Percentiles rank a stretch among this genome's conserved stretches.
Conservation (phyloP, 2,329 filamentous ascomycete species). For the Aspergillus ruber region DNA sequence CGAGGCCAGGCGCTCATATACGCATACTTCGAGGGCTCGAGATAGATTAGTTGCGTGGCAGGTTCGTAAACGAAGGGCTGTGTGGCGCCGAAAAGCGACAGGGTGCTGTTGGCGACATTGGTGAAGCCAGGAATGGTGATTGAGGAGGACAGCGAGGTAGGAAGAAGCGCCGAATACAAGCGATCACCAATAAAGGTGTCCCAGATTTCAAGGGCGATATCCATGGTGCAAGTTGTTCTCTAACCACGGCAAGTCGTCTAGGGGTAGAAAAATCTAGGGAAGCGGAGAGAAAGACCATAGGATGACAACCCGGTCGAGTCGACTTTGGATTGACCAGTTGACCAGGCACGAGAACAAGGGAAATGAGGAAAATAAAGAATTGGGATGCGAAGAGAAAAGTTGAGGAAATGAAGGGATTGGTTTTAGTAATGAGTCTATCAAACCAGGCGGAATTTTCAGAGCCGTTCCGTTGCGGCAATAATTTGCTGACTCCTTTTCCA, state of each 20-base stretch:
- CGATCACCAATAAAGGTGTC: constrained; percentile 79
- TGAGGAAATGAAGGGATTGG: background rate
- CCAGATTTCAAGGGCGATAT: constrained; percentile 79
- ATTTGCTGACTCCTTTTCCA: constrained; percentile 3
- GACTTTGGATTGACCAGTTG: too few species aligned
- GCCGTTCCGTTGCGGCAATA: constrained; percentile 15
- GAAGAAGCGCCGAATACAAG: constrained; percentile 66
- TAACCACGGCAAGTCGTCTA: background rate
- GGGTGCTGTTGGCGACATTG: constrained; percentile 51
- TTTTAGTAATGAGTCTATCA: constrained; percentile 13
- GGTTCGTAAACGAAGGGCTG: constrained; percentile 56
- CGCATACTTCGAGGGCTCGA: constrained; percentile 22
- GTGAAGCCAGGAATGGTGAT: constrained; percentile 46
- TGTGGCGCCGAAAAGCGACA: constrained; percentile 49
- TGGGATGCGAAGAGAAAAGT: background rate
- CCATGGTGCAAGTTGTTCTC: constrained; percentile 53
- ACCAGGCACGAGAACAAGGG: background rate
- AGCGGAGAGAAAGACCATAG: background rate
- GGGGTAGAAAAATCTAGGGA: background rate
- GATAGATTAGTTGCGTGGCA: constrained; percentile 53
- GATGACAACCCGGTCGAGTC: background rate
- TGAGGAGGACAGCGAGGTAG: constrained; percentile 50
- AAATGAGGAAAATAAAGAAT: background rate
- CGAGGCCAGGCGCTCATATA: constrained; percentile 24
- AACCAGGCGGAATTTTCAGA: constrained; percentile 27